Percentiles rank a stretch among this genome's conserved stretches.
Conservation (phyloP, 2,329 filamentous ascomycete genomes). For the Phoma sp. region DNA sequence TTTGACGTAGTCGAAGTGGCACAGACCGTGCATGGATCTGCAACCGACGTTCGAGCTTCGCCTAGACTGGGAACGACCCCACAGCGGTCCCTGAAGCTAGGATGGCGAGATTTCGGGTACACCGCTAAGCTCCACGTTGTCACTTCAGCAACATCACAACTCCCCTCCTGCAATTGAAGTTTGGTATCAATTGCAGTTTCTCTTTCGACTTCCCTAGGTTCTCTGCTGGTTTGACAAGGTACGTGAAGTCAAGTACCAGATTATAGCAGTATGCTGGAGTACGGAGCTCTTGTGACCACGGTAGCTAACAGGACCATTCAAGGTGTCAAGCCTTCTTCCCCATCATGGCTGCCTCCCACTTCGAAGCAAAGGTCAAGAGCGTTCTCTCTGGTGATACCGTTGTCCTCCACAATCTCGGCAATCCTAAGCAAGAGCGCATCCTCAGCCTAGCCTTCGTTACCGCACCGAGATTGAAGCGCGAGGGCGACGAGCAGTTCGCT, state of each 20-base stretch:
- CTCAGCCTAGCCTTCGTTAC: slow-evolving; percentile 92
- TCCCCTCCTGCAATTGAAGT: slow-evolving; percentile 15
- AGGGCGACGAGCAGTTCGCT: slow-evolving; percentile 89
- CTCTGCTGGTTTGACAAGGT: slow-evolving; percentile 19
- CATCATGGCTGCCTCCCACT: slow-evolving; percentile 39
- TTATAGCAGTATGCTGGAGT: not conserved
- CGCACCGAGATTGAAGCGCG: slow-evolving; percentile 82
- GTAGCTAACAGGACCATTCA: slow-evolving; percentile 11
- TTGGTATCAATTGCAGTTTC: slow-evolving; percentile 24
- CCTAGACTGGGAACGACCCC: slow-evolving; percentile 17
- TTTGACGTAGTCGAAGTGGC: not conserved
- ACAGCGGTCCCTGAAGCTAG: slow-evolving; percentile 24
- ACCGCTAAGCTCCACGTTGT: slow-evolving; percentile 20
- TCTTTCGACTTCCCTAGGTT: slow-evolving; percentile 11
- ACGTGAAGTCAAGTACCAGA: not conserved
- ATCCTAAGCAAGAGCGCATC: slow-evolving; percentile 80
- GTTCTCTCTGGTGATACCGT: slow-evolving; percentile 93
- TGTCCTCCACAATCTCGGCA: slow-evolving; percentile 79
- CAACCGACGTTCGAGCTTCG: slow-evolving; percentile 23
- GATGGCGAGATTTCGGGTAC: slow-evolving; percentile 18
- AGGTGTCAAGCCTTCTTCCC: slow-evolving; percentile 14
- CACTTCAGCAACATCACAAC: slow-evolving; percentile 18
- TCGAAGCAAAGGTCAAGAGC: slow-evolving; percentile 74
- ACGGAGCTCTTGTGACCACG: slow-evolving; percentile 18
- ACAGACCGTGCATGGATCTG: slow-evolving; percentile 15